Evolutionary conservation across 2,329 filamentous ascomycete species (phyloP), one percentile per base, ranked within the genome.

Genomic region (Arthrinium puccinioides): DNA sequence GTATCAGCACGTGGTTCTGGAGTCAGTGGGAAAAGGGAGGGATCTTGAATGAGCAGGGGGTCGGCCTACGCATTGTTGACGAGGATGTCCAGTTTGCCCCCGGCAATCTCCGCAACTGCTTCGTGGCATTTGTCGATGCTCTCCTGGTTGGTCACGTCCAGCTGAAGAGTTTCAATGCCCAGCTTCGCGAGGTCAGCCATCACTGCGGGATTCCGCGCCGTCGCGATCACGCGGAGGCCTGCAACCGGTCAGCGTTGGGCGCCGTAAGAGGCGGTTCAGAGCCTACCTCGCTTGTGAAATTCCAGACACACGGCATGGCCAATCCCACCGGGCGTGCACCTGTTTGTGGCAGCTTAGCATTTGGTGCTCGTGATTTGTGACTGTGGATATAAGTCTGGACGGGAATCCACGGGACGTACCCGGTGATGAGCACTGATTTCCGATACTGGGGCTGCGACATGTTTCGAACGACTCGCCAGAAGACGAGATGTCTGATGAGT

Each of bases 261-360:
- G 11, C 4, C 8, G 3, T 32, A 20, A 21, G 14, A 21, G 21
- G 30, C 19, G 9, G 7, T 9, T 14, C 18, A 4, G 13, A 7
- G 16, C 30, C 21, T 38, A 74, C 73, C 74, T 57, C 65, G 64
- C 9, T 51, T 57, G 24, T 75, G 67, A 36, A 76, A 78, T 42
- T 74, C 72, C 2, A 66, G 48, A 11, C 68, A 73, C 10, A 79
- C 38, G 4, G 67, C 69, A 48, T 74, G 65, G 28, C 74, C 74
- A 40, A 79, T 78, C 20, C 74, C 74, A 10, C 74, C 74, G 2
- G 74, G 71, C 8, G 74, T 70, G 50, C 74, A 77, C 10, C 74
- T 78, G 15, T 25, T 25, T 8, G 23, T 9, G 23, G 15, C 8
- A 9, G n/a, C n/a, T n/a, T n/a, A n/a, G n/a, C 21, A 14, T 21